A percentile compares a stretch with the other conserved stretches of the same genome.
These are phyloP conservation scores for Fraxinus floribunda DNA, from an alignment of 305 asterid genomes.

Conservation along the genomic window DNA sequence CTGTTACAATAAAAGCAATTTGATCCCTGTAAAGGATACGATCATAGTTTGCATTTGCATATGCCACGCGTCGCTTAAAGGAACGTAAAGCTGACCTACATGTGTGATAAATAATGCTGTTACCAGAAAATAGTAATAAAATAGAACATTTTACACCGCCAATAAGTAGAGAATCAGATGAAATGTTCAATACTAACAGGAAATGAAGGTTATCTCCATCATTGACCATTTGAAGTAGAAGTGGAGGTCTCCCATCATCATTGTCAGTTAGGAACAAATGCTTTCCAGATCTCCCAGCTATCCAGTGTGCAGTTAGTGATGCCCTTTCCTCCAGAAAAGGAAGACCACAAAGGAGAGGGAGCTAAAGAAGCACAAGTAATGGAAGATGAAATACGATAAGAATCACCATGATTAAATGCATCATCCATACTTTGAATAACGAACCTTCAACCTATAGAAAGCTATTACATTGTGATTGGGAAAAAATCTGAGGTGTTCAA, in stretches of 20 bases:
- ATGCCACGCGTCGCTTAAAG: constrained; percentile 90
- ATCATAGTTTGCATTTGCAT: constrained; percentile 83
- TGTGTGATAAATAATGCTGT: constrained; percentile 10
- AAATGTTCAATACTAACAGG: constrained; percentile 51
- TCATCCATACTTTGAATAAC: not conserved
- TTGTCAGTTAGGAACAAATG: constrained; percentile 86
- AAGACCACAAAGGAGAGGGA: constrained; percentile 88
- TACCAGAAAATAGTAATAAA: constrained; percentile 8
- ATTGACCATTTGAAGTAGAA: constrained; percentile 71
- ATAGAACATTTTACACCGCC: not conserved
- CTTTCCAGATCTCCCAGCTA: constrained; percentile 88
- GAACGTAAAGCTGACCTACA: constrained; percentile 75
- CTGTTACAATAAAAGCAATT: constrained; percentile 11
- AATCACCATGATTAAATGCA: not conserved
- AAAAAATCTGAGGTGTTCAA: not conserved
- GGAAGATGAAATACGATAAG: constrained; percentile 5
- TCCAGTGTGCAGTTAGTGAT: constrained; percentile 76
- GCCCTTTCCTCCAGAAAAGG: constrained; percentile 79
- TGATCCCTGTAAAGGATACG: constrained; percentile 57
- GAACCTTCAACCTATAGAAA: not conserved
- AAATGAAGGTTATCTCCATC: constrained; percentile 68
- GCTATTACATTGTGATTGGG: not conserved
- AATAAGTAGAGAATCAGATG: not conserved
- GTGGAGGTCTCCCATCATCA: constrained; percentile 77
- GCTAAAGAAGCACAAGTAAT: constrained; percentile 39